Base-by-base conservation (phyloP, 352 stramenopile species). In the Globisporangium viniferum region DNA sequence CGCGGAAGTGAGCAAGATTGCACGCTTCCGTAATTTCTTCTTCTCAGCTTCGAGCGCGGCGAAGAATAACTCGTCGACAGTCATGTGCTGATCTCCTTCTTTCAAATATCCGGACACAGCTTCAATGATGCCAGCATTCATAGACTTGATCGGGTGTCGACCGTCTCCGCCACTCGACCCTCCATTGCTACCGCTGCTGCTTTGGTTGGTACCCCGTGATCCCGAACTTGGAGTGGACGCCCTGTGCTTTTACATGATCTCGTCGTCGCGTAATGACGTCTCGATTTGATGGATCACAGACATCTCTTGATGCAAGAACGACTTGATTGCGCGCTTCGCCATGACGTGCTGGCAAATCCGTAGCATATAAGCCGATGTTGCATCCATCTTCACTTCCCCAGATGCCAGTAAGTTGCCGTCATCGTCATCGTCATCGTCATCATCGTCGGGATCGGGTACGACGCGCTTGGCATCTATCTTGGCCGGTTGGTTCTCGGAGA, bases 331-430 rank as follows among this genome's bases (percentile, higher is more conserved):
- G 44, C 82, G 78, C 62, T 92, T 92, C 10, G 81, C 79, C 55
- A 92, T 92, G 36, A 90, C 81, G 39, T 92, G 84, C 51, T 88
- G 84, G 44, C 84, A 92, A 33, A 92, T 88, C 3, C 82, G 81
- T 51, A 92, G 54, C 67, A 92, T 79, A 36, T 92, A 78, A 10
- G 77, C 74, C 1, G 81, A 89, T 14, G 78, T 79, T 22, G 80
- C 75, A 58, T 90, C 80, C 10, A 90, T 67, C 59, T 78, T 82
- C 24, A 70, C 69, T 10, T 59, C 65, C 2, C 8, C 57, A 2
- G 49, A 56, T 10, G 66, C 70, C 39, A 62, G 20, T 33, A 35
- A 36, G 20, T 18, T 44, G 27, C 66, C 54, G 31, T 69, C 63
- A 12, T 69, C 64, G 9, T 80, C 63, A 12, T 69, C 64, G 9